These are phyloP conservation scores for Venturia aucupariae DNA, from an alignment of 2,329 filamentous ascomycete species.

Conservation along the genomic window DNA sequence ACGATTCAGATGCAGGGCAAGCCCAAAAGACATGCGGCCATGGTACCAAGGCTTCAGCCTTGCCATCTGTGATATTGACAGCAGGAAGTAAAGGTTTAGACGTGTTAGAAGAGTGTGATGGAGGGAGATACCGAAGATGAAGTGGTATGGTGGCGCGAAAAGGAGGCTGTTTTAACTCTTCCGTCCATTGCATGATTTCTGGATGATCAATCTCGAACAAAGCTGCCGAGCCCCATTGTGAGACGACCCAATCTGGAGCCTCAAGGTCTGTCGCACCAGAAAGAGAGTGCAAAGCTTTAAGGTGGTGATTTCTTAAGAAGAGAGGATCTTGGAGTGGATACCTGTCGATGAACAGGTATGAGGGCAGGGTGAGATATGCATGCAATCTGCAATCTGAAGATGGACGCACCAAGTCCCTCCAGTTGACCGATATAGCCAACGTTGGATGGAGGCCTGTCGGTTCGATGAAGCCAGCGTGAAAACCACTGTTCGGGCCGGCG, in stretches of 20 bases:
- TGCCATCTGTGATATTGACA: constrained; percentile 30
- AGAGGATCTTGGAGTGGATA: constrained; percentile 73
- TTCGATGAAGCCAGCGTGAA: constrained; percentile 53
- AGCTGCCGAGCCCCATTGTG: constrained; percentile 68
- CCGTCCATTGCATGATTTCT: constrained; percentile 26
- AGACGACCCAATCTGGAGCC: constrained; percentile 71
- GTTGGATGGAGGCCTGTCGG: constrained; percentile 81
- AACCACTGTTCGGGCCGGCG: constrained; percentile 32
- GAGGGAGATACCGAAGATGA: constrained; percentile 73
- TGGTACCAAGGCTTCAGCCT: constrained; percentile 47
- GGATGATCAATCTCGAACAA: constrained; percentile 59
- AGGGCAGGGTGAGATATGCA: constrained; percentile 74
- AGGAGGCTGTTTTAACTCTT: constrained; percentile 12
- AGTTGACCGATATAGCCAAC: constrained; percentile 55
- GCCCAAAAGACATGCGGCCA: constrained; percentile 89
- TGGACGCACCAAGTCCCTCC: constrained; percentile 20
- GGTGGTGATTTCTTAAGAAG: constrained; percentile 72
- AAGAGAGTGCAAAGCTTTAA: constrained; percentile 57
- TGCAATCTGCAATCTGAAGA: constrained; percentile 57
- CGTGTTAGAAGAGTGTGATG: constrained; percentile 32
- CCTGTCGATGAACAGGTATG: constrained; percentile 72
- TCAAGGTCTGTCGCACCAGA: constrained; percentile 79
- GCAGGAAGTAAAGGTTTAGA: constrained; percentile 30
- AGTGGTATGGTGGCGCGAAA: constrained; percentile 69
- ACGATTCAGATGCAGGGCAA: constrained; percentile 54